These are phyloP conservation scores for Colletotrichum trifolii DNA, from an alignment of 2,329 filamentous ascomycete genomes.

Conservation along the genomic window DNA sequence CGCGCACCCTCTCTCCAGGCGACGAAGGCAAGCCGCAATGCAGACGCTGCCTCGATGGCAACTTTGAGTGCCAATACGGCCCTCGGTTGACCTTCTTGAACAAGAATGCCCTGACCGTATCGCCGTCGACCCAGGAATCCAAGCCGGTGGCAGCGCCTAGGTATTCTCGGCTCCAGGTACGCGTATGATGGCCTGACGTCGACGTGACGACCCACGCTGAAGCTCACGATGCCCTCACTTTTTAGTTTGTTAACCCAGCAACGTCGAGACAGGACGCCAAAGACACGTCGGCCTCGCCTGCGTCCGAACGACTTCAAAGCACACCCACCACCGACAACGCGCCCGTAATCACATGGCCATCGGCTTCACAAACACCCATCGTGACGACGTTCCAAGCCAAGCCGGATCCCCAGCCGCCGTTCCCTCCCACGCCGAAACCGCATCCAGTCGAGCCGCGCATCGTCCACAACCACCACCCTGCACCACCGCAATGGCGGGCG, in stretches of 20 bases:
- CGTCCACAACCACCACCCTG: background rate
- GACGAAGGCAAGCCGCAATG: conserved; percentile 63
- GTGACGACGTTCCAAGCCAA: conserved; percentile 14
- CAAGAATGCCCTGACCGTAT: conserved; percentile 58
- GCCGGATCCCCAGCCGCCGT: background rate
- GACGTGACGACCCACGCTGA: background rate
- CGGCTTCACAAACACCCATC: background rate
- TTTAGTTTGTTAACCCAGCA: conserved; percentile 32
- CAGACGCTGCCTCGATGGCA: conserved; percentile 57
- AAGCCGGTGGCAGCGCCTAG: conserved; percentile 15
- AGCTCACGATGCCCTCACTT: background rate
- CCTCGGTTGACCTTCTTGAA: conserved; percentile 58
- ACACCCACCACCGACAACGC: background rate
- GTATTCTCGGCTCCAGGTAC: conserved; percentile 37
- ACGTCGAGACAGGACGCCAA: background rate
- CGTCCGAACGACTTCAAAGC: background rate
- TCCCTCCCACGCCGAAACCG: background rate
- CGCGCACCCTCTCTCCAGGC: conserved; percentile 47
- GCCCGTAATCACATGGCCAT: background rate
- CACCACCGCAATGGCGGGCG: conserved; percentile 8
- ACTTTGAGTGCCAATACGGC: conserved; percentile 60
- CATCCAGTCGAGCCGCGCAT: conserved; percentile 19
- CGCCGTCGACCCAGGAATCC: conserved; percentile 17
- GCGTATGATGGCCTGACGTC: background rate
- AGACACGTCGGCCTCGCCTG: background rate